Conservation (phyloP, 1,284 basidiomycete genomes). For the Cryptococcus hybrid region DNA sequence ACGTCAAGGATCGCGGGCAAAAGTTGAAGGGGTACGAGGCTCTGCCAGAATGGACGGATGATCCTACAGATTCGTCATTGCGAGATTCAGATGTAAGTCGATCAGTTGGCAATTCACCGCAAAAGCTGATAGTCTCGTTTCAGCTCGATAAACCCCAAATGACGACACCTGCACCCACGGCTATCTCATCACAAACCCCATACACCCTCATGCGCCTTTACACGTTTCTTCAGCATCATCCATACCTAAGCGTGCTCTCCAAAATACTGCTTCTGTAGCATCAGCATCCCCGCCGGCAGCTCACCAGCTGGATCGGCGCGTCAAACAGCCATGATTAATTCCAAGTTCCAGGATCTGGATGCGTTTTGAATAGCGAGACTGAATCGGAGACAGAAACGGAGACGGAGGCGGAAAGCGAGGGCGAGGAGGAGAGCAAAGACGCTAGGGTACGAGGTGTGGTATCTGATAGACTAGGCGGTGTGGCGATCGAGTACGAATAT, state of each 20-base stretch:
- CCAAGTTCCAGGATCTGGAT: constrained; percentile 49
- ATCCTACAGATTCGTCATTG: constrained; percentile 51
- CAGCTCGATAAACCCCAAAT: constrained; percentile 11
- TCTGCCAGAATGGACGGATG: constrained; percentile 51
- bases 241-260: not conserved
- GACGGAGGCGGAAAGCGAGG: constrained; percentile 36
- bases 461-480: not conserved
- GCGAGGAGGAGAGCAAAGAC: constrained; percentile 17
- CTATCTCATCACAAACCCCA: constrained; percentile 4
- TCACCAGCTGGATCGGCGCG: constrained; percentile 24
- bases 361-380: constrained; percentile 46
- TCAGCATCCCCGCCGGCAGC: constrained; percentile 8
- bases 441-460: not conserved
- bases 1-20: constrained; percentile 38
- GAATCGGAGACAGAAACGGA: constrained; percentile 35
- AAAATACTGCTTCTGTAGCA: not conserved
- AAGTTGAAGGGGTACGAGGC: constrained; percentile 37
- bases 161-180: constrained; percentile 10
- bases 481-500: constrained; percentile 38
- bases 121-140: not conserved
- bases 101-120: not conserved
- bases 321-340: constrained; percentile 6
- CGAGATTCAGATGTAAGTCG: constrained; percentile 47
- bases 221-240: constrained; percentile 1
- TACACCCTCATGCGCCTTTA: not conserved